These are phyloP conservation scores for Picea glauca DNA, from an alignment of 75 land plant species.

Conservation along the genomic window DNA sequence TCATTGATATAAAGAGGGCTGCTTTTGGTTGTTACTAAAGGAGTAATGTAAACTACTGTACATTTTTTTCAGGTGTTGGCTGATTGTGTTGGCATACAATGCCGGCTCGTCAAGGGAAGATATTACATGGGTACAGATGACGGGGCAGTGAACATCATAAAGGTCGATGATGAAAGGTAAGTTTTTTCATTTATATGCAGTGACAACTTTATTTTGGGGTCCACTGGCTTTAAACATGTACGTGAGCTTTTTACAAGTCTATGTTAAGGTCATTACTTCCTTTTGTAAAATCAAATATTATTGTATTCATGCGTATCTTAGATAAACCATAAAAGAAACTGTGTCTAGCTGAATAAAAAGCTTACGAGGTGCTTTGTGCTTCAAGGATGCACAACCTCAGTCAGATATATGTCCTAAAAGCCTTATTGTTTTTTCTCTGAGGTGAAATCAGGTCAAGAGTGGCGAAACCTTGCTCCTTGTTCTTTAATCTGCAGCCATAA, in stretches of 20 bases:
- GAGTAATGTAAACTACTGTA: no score
- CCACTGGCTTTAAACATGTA: background rate
- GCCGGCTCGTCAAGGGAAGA: conserved; percentile 87
- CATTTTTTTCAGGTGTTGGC: conserved; percentile 71
- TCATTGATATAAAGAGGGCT: no score
- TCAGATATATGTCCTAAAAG: background rate
- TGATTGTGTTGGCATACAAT: conserved; percentile 80
- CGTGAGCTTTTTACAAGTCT: background rate
- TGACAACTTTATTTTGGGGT: background rate
- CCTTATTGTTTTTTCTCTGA: background rate
- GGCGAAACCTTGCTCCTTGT: background rate
- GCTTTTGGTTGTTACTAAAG: no score
- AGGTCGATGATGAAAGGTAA: conserved; percentile 83
- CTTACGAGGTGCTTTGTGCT: background rate
- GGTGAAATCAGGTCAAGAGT: background rate
- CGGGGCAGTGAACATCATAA: conserved; percentile 81
- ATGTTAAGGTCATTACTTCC: background rate
- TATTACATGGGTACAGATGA: conserved; percentile 77
- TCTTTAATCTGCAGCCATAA: background rate
- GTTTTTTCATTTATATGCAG: background rate
- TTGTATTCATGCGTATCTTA: background rate
- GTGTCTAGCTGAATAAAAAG: background rate
- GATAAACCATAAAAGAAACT: background rate
- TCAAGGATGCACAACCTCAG: background rate
- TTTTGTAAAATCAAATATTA: background rate